Evolutionary conservation across 2,329 filamentous ascomycete species (phyloP).

Genomic region (Neofusicoccum kwambonambiense): DNA sequence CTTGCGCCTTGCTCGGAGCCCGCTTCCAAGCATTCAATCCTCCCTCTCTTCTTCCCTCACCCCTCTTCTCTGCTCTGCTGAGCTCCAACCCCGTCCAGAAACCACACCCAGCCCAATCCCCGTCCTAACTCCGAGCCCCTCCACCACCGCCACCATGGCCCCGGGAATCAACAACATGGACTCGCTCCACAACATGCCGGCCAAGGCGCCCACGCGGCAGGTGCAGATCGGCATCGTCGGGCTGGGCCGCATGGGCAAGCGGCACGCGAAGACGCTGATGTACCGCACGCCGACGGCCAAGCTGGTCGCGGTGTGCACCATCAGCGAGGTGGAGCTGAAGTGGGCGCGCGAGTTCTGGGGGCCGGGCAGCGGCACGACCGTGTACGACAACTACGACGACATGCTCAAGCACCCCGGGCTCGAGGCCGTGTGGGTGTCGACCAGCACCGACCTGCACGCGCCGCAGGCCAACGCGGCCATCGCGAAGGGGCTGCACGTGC

Average conservation of each 20-base stretch:
- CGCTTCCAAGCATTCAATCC: not conserved
- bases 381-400: constrained; percentile 49
- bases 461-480: constrained; percentile 36
- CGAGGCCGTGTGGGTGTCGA: constrained; percentile 43
- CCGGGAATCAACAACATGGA: constrained; percentile 13
- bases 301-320: constrained; percentile 52
- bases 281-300: constrained; percentile 45
- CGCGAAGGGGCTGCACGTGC: constrained; percentile 35
- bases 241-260: constrained; percentile 52
- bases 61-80: not conserved
- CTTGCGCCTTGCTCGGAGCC: not conserved
- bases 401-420: constrained; percentile 45
- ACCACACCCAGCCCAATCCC: not conserved
- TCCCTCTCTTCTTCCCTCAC: not conserved
- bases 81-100: too few relatives aligned
- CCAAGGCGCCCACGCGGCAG: constrained; percentile 14
- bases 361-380: constrained; percentile 40
- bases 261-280: constrained; percentile 48
- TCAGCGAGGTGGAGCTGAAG: constrained; percentile 44
- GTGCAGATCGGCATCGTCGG: constrained; percentile 47
- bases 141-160: not conserved
- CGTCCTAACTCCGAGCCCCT: not conserved
- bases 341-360: constrained; percentile 48
- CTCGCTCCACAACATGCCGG: constrained; percentile 17
- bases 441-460: constrained; percentile 37